phyloP scores from a whole-genome alignment of 805 yeast species.

The Nakazawaea wickerhamii region DNA sequence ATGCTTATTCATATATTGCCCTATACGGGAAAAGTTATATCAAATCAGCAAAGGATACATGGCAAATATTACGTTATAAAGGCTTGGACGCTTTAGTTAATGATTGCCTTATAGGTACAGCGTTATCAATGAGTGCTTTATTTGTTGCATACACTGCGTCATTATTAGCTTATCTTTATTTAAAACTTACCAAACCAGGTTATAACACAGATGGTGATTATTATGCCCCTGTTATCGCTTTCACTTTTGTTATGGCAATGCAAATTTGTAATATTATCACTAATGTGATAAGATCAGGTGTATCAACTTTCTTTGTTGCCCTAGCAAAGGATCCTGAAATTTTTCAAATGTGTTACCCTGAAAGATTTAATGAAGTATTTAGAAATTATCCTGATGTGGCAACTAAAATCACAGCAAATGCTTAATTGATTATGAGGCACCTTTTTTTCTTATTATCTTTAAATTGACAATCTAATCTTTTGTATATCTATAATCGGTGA shows the following conservation, averaged over 20 bases:
- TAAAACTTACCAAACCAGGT: conserved; percentile 61
- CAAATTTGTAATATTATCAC: conserved; percentile 68
- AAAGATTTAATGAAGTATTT: conserved; percentile 40
- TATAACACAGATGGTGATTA: conserved; percentile 56
- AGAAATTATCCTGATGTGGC: conserved; percentile 43
- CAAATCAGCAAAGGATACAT: conserved; percentile 74
- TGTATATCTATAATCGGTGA: too few relatives aligned
- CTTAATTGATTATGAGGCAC: not conserved
- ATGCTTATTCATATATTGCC: conserved; percentile 83
- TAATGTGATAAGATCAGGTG: conserved; percentile 69
- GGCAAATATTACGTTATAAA: conserved; percentile 68
- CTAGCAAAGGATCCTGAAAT: conserved; percentile 79
- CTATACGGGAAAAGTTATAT: conserved; percentile 78
- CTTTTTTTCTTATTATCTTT: too few relatives aligned
- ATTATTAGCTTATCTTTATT: conserved; percentile 57
- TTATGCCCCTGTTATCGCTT: conserved; percentile 71
- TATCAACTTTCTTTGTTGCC: conserved; percentile 74
- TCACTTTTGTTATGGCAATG: conserved; percentile 62
- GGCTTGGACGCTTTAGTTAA: conserved; percentile 83
- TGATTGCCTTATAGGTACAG: conserved; percentile 76
- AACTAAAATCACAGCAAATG: conserved; percentile 32
- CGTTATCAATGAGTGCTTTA: conserved; percentile 69
- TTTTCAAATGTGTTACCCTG: conserved; percentile 65
- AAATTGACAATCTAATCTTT: too few relatives aligned
- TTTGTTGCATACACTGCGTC: conserved; percentile 53